Evolutionary conservation across 768 basidiomycete genomes (phyloP).

Genomic region (Serendipita sp.): DNA sequence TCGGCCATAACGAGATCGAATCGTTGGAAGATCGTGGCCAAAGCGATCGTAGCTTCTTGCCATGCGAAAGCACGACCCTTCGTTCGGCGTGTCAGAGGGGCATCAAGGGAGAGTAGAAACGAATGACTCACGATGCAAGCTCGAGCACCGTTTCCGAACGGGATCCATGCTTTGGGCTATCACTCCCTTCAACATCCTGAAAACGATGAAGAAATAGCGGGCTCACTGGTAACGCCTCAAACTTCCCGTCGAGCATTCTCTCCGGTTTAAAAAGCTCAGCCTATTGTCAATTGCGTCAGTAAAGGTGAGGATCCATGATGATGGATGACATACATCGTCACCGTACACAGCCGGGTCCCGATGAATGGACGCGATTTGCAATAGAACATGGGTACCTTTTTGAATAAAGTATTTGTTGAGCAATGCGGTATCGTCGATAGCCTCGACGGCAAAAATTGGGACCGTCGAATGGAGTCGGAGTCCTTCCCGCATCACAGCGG

Average conservation of each 20-base stretch:
- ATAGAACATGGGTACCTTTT: constrained; percentile 17
- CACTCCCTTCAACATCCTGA: neutral
- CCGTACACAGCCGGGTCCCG: constrained; percentile 32
- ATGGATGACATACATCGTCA: constrained; percentile 25
- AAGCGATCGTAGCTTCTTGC: constrained; percentile 29
- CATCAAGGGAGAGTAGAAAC: neutral
- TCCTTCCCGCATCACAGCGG: constrained; percentile 21
- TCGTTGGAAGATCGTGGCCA: constrained; percentile 27
- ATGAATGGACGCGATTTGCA: constrained; percentile 21
- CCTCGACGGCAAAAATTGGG: constrained; percentile 19
- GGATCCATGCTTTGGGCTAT: constrained; percentile 29
- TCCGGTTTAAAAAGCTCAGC: constrained; percentile 29
- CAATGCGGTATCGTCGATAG: constrained; percentile 24
- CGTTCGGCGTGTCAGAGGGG: constrained; percentile 12
- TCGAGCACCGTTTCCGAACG: constrained; percentile 19
- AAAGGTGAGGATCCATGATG: neutral
- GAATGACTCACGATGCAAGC: constrained; percentile 13
- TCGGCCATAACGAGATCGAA: constrained; percentile 30
- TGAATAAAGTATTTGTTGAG: constrained; percentile 27
- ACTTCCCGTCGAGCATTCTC: constrained; percentile 33
- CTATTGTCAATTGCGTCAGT: constrained; percentile 7
- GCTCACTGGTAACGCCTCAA: constrained; percentile 28
- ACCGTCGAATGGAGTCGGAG: constrained; percentile 26
- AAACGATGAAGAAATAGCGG: constrained; percentile 3
- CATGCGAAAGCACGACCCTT: constrained; percentile 30